Evolutionary conservation across 257 asterid genomes (phyloP), one percentile per base, ranked within the genome.

Genomic region (Galeopsis tetrahit): DNA sequence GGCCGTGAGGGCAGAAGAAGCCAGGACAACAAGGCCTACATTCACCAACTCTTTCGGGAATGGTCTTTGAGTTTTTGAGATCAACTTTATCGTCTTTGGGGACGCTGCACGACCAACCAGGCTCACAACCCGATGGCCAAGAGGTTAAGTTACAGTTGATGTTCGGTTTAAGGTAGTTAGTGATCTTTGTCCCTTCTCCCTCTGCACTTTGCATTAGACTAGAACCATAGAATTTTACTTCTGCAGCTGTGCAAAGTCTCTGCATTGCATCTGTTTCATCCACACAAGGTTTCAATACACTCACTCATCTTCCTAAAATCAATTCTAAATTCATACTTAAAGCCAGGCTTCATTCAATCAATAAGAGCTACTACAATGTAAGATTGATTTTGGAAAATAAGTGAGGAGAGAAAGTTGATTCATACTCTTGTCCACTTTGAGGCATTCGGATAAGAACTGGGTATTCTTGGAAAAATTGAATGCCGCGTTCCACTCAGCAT

Each of bases 1-100:
- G 96, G 17, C 99, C 99, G 14, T 78, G 93, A 61, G 99, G 99
- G 67, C 99, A 95, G 82, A 95, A 95, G 89, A 95, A 95, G 57
- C 99, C 99, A 52, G 77, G 89, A 63, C 99, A 95, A 67, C 99
- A 95, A 40, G 99, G 89, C 68, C 75, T 78, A 42, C 97, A 95
- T n/a, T 86, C 73, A 2, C 49, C 70, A 66, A 63, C 48, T 77
- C 98, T 85, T 2, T 14, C 21, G 2, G 98, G 99, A 34, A 90
- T 88, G 9, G 82, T 87, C 66, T 86, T 82, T 9, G 77, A 39
- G 64, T 91, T 81, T 70, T 88, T 83, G 15, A 90, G 80, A 80
- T 86, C 89, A 28, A 90, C 90, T 51, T 84, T 70, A 34, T 38
- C 72, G 48, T 83, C 82, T 60, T 43, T 69, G 55, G 72, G 86